Base-by-base conservation (phyloP, 495 filamentous ascomycete genomes). In the Xylaria telfairii region DNA sequence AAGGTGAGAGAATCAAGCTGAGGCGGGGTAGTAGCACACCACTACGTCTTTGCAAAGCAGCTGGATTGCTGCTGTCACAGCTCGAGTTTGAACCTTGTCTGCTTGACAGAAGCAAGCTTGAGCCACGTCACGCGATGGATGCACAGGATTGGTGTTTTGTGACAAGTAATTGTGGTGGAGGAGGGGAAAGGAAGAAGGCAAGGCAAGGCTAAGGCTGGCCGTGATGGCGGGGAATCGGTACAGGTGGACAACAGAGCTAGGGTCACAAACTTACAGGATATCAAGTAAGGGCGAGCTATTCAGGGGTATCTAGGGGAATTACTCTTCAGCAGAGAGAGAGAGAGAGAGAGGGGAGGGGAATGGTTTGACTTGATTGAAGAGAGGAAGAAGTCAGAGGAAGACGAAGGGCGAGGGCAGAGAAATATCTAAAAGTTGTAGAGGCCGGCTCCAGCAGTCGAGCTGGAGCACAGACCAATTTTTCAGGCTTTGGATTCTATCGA, bases 401-500 rank as follows among this genome's bases (percentile, higher is more conserved):
- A 62, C 21, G 64, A 71, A 64, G 68, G 70, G 65, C 73, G 74
- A 74, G 65, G 59, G 68, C 67, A 68, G 62, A 72, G 68, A 70
- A 70, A 70, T 70, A 70, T 70, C 68, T 57, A 42, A 73, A 69
- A 69, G 71, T 7, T 47, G 41, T 41, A 57, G 65, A 73, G 71
- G 66, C 61, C 24, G 41, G 69, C 51, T 49, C 62, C 24, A 41
- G 71, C 72, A 65, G 54, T 68, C 70, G 72, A 63, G 73, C 73
- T 66, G 66, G 73, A 72, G 74, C 54, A 74, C 76, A 70, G 72
- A 75, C 73, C 70, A 78, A 69, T 74, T 78, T 75, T 78, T 74
- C 60, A 67, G 73, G 73, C 64, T 75, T 73, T 72, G 70, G 76
- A 76, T 78, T 78, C 76, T 78, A 78, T 78, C 57, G 75, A 78